Percentiles rank a stretch among this genome's conserved stretches.
Conservation (phyloP, 2,329 filamentous ascomycete species). For the Aspergillus brunneoviolaceus region DNA sequence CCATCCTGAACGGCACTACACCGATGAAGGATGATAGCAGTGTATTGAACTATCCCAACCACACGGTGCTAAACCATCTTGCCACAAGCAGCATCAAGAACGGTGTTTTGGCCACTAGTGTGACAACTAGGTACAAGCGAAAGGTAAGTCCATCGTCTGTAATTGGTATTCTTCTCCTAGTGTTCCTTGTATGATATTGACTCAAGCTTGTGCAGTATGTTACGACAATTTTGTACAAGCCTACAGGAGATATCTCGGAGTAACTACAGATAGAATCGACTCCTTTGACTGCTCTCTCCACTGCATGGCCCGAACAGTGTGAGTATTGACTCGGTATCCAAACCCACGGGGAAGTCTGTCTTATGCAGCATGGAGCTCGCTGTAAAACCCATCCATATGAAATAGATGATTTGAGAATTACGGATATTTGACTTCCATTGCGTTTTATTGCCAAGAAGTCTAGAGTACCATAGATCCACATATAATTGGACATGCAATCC, state of each 20-base stretch:
- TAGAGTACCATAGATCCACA: background rate
- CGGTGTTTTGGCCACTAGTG: conserved; percentile 89
- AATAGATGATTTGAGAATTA: background rate
- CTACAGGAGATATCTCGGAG: conserved; percentile 54
- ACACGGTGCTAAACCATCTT: conserved; percentile 93
- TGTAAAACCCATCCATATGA: background rate
- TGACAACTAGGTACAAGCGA: conserved; percentile 94
- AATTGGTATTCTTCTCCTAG: too few species aligned
- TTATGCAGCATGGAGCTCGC: background rate
- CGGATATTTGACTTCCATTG: background rate
- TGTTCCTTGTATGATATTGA: conserved; percentile 18
- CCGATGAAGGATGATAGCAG: conserved; percentile 98
- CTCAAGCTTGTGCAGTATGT: conserved; percentile 66
- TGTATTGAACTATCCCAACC: conserved; percentile 93
- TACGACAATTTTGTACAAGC: conserved; percentile 97
- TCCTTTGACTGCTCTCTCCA: background rate
- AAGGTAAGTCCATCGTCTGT: conserved; percentile 53
- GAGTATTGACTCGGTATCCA: background rate
- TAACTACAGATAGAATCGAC: conserved; percentile 19
- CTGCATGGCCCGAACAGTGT: background rate
- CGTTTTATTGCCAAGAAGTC: background rate
- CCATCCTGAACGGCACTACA: conserved; percentile 86
- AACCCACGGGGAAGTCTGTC: background rate
- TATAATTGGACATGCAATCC: background rate
- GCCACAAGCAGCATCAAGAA: conserved; percentile 98